Percentiles rank a stretch among this genome's conserved stretches.
These are phyloP conservation scores for Dioszegia hungarica DNA, from an alignment of 768 basidiomycete genomes.

Conservation along the genomic window DNA sequence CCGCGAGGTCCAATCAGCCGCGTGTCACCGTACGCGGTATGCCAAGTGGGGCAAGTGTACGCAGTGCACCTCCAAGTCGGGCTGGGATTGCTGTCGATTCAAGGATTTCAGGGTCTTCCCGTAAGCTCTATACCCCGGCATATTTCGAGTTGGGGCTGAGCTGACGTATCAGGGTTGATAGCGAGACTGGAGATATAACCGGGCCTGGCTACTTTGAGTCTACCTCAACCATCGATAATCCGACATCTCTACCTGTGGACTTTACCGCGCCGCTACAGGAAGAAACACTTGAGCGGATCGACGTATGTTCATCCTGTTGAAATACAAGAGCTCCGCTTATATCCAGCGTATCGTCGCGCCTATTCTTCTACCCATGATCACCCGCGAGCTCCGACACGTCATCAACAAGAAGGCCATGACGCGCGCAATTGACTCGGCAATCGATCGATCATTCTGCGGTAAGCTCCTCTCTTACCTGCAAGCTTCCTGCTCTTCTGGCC, in stretches of 20 bases:
- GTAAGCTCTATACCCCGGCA: constrained; percentile 30
- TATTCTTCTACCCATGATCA: constrained; percentile 37
- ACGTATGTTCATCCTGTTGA: constrained; percentile 17
- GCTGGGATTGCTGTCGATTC: constrained; percentile 41
- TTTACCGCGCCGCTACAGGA: constrained; percentile 29
- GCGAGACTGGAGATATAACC: constrained; percentile 27
- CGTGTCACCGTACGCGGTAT: constrained; percentile 33
- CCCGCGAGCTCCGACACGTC: constrained; percentile 37
- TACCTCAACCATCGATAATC: constrained; percentile 20
- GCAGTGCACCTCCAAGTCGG: constrained; percentile 33
- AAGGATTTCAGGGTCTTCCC: constrained; percentile 30
- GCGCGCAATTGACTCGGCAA: constrained; percentile 31
- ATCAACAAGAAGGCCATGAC: constrained; percentile 28
- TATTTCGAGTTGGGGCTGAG: neutral
- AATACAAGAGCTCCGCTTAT: neutral
- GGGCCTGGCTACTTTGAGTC: constrained; percentile 34
- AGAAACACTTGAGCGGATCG: constrained; percentile 23
- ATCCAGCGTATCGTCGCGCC: constrained; percentile 36
- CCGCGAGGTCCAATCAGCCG: constrained; percentile 23
- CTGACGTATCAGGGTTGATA: constrained; percentile 28
- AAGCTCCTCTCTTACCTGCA: neutral
- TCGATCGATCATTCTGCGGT: constrained; percentile 40
- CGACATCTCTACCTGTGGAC: constrained; percentile 29
- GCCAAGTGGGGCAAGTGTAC: constrained; percentile 38
- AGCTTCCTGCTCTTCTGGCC: too few relatives aligned